Base-by-base conservation (phyloP, 306 rosid genomes). In the Betula pendula region DNA sequence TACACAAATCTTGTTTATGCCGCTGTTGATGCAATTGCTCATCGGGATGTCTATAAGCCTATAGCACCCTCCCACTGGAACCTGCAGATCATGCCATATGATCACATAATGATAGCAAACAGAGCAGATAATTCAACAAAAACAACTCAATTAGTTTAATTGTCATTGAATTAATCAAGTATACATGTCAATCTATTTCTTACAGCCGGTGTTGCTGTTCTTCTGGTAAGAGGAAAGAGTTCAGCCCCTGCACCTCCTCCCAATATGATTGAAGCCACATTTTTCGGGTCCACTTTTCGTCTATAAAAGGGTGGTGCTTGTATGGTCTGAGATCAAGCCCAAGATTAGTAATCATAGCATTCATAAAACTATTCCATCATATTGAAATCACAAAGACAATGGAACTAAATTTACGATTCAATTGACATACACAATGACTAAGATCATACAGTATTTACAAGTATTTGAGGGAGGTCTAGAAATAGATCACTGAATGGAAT, bases 21-120 rank as follows among this genome's bases (percentile, higher is more conserved):
- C 96, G 72, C 98, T 90, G 42, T 92, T 94, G 83, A 94, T 92
- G 87, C 98, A 92, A 51, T 92, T 94, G 75, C 98, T 94, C 98
- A 94, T 94, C 0, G 98, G 98, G 51, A 92, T 83, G 85, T 94
- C 98, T 35, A 94, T 92, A 70, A 94, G 91, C 72, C 98, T 87
- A 78, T 92, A 94, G 78, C 94, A 87, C 51, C 98, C 98, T 75
- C 98, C 98, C 3, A 94, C 85, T 0, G 97, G 98, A 85, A 94
- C 94, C 96, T 90, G 86, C 44, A 88, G 74, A 80, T 13, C 66
- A 6, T 38, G n/a, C 67, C 42, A 73, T 24, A 44, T 35, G 24
- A 65, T 65, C 45, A 65, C 16, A 17, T 35, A 38, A 35, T 10
- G 13, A 65, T 35, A 19, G 0, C 15, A 19, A n/a, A 19, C 70